These are phyloP conservation scores for Graphiopsis chlorocephala DNA, from an alignment of 2,329 filamentous ascomycete species.

Conservation along the genomic window DNA sequence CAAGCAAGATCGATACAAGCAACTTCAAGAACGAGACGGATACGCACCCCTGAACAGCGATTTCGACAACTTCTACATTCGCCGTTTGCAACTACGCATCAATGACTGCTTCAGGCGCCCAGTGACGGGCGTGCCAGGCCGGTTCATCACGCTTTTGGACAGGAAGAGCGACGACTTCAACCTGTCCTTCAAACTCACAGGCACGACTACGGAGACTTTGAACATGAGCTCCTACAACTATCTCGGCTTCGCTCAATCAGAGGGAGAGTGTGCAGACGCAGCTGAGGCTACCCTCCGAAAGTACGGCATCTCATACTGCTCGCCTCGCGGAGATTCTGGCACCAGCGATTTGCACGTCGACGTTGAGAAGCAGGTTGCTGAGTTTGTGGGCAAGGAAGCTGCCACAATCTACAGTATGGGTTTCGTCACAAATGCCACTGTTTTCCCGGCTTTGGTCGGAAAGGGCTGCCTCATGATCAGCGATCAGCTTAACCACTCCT, in stretches of 20 bases:
- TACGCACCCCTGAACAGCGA: slow-evolving; percentile 96
- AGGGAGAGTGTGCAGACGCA: slow-evolving; percentile 91
- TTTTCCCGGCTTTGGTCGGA: slow-evolving; percentile 86
- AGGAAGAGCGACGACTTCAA: slow-evolving; percentile 91
- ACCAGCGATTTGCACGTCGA: slow-evolving; percentile 85
- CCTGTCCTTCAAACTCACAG: slow-evolving; percentile 81
- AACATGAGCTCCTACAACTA: slow-evolving; percentile 99
- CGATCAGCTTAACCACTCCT: slow-evolving; percentile 96
- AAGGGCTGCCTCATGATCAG: slow-evolving; percentile 95
- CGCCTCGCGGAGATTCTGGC: slow-evolving; percentile 77
- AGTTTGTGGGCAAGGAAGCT: slow-evolving; percentile 89
- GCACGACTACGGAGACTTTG: slow-evolving; percentile 87
- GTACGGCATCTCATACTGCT: slow-evolving; percentile 79
- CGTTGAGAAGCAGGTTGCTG: slow-evolving; percentile 83
- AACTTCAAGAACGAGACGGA: slow-evolving; percentile 78
- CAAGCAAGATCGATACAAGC: slow-evolving; percentile 79
- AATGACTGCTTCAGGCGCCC: slow-evolving; percentile 96
- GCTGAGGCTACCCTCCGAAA: slow-evolving; percentile 82
- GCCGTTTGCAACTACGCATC: slow-evolving; percentile 86
- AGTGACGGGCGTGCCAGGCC: slow-evolving; percentile 87
- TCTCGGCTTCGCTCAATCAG: slow-evolving; percentile 94
- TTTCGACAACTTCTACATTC: slow-evolving; percentile 97
- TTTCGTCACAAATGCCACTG: slow-evolving; percentile 90
- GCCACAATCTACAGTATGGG: slow-evolving; percentile 99
- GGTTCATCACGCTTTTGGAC: slow-evolving; percentile 90